phyloP scores from a whole-genome alignment of 176 grass and related monocot genomes.

The Dendrocalamus sinicus region DNA sequence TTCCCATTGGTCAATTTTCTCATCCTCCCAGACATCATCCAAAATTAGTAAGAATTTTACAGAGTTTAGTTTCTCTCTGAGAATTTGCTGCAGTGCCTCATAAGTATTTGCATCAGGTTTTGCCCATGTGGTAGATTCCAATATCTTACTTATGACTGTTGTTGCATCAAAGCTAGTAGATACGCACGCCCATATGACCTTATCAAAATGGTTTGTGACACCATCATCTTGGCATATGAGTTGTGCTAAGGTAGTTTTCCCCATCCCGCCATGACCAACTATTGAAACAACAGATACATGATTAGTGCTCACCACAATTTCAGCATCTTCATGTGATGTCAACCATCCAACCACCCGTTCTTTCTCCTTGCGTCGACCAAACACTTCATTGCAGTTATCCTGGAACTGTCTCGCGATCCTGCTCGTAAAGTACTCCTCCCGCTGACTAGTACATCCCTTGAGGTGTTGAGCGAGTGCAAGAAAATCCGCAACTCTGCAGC shows the following conservation, averaged over 20 bases:
- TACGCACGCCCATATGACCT: too few relatives aligned
- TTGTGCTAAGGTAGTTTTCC: too few relatives aligned
- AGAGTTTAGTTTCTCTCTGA: too few relatives aligned
- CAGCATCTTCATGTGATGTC: slow-evolving; percentile 1
- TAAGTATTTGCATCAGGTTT: too few relatives aligned
- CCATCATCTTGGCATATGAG: not conserved
- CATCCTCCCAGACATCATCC: too few relatives aligned
- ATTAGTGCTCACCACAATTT: not conserved
- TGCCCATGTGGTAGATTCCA: too few relatives aligned
- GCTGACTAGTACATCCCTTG: not conserved
- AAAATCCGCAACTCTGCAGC: too few relatives aligned
- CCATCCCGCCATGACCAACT: too few relatives aligned
- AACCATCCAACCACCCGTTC: slow-evolving; percentile 41
- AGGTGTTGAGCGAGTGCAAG: not conserved
- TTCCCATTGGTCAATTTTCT: not conserved
- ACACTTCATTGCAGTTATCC: slow-evolving; percentile 29
- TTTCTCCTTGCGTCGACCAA: slow-evolving; percentile 41
- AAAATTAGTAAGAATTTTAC: too few relatives aligned
- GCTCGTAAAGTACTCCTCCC: not conserved
- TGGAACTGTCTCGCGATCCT: slow-evolving; percentile 29
- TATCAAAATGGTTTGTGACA: not conserved
- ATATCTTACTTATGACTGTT: too few relatives aligned
- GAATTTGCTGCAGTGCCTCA: too few relatives aligned
- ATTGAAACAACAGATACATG: not conserved
- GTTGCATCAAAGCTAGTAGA: too few relatives aligned